Base-by-base conservation (phyloP, 2,329 filamentous ascomycete species). In the Monosporascus sp. region DNA sequence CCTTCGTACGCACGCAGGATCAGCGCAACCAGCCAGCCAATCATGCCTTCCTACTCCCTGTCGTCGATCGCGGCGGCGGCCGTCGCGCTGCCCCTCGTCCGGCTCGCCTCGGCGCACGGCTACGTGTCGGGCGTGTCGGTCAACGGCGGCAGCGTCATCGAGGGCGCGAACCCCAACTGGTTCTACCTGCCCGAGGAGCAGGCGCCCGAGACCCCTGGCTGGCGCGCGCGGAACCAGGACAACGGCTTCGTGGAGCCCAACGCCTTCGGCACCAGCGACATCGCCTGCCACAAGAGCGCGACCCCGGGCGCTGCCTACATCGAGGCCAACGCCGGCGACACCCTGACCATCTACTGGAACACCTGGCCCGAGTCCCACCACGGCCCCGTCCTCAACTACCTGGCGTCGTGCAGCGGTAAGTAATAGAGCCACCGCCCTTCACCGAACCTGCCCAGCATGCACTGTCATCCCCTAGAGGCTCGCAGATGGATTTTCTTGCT, bases 221-320 rank as follows among this genome's bases (percentile, higher is more conserved):
- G 65, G 65, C 65, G 62, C 27, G 63, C 65, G 15, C 64, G 65
- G 57, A 56, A 67, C 55, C 58, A 60, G 41, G 68, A 67, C 53
- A 70, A 71, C 56, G 72, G 74, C 47, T 72, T 72, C 55, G 72
- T 76, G 4, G 70, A 55, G 7, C 62, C 63, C 0, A 45, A 62
- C 48, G 57, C 62, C 44, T 67, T 67, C 48, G 59, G 60, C n/a
- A 64, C 60, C 18, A 50, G 57, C 22, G 66, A 69, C 51, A 73
- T 72, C 54, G 68, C 62, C 60, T 72, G 70, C 59, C 67, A 70
- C 60, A 68, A 57, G 31, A 66, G 62, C 27, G 63, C 68, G 25
- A 61, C 56, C 1, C 54, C 63, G 8, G 68, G 63, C 3, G 56
- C 57, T 47, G 15, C 52, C 59, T 9, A 60, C 63, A n/a, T 24